Evolutionary conservation across 768 basidiomycete genomes (phyloP), one percentile per base, ranked within the genome.

Genomic region (Termitomyces sp.): DNA sequence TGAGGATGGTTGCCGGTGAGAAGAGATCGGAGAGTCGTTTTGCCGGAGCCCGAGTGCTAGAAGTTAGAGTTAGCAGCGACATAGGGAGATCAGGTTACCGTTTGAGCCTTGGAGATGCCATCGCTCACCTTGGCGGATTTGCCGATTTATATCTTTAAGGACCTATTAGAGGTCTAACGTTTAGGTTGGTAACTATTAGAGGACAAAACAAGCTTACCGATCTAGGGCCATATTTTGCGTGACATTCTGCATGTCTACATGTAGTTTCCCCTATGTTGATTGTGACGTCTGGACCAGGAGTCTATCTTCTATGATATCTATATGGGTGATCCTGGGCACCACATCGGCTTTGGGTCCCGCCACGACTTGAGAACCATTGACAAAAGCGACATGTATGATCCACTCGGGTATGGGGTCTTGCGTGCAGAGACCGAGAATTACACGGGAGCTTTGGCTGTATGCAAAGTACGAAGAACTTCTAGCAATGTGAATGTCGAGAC

Each of bases 1-100:
- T 94, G 91, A 0, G 96, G 96, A 68, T 98, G 96, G 66, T 96
- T 94, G 23, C 96, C 96, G 0, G 93, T 93, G 36, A 99, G 73
- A 27, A 98, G 69, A 16, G 95, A 86, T 20, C 97, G 77, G 6
- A 98, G 85, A 0, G 96, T 98, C 0, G 94, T 94, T 73, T 98
- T 99, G 15, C 96, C 96, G 0, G 92, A 94, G 43, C 96, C 91
- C 91, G 29, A 10, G 2, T 41, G 63, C 3, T 22, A 20, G 13
- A 18, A 15, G 47, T 50, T 25, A 15, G n/a, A n/a, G 33, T 18
- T 9, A 25, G 41, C 9, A 44, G 29, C 5, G 20, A 46, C 0
- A 7, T 27, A 33, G 50, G 40, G 43, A 45, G 15, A 22, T 35
- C 12, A 11, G 11, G 73, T 32, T 67, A 87, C 91, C 96, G 66